Evolutionary conservation across 2,329 filamentous ascomycete genomes (phyloP).

Genomic region (Beauveria australis): DNA sequence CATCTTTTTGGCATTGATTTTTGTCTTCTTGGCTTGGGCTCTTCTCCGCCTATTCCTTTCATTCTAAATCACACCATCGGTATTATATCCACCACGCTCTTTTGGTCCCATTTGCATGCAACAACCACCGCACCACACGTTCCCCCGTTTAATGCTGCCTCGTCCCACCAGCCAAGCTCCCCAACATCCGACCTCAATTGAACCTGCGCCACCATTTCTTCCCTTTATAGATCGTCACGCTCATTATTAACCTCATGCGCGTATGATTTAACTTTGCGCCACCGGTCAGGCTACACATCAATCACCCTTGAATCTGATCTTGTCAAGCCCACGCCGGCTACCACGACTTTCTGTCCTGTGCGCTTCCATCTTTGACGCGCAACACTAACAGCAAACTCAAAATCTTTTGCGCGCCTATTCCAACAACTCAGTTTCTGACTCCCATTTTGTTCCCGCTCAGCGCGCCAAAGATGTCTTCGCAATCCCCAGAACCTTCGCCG

Average conservation of each 20-base stretch:
- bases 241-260: not conserved
- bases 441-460: not conserved
- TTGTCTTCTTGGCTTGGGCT: not conserved
- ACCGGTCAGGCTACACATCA: not conserved
- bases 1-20: not conserved
- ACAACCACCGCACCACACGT: not conserved
- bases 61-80: not conserved
- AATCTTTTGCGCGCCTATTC: not conserved
- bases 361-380: not conserved
- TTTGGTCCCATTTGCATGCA: not conserved
- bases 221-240: not conserved
- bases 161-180: not conserved
- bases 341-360: not conserved
- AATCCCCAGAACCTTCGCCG: slow-evolving; percentile 23
- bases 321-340: not conserved
- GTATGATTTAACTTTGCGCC: not conserved
- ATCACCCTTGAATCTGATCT: not conserved
- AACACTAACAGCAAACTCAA: not conserved
- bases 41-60: not conserved
- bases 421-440: not conserved
- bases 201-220: not conserved
- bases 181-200: not conserved
- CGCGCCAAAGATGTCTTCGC: slow-evolving; percentile 23
- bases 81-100: not conserved
- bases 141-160: not conserved